A percentile compares a stretch with the other conserved stretches of the same genome.
phyloP scores from a whole-genome alignment of 2,329 filamentous ascomycete genomes.

The Tolypocladium endophyticum region DNA sequence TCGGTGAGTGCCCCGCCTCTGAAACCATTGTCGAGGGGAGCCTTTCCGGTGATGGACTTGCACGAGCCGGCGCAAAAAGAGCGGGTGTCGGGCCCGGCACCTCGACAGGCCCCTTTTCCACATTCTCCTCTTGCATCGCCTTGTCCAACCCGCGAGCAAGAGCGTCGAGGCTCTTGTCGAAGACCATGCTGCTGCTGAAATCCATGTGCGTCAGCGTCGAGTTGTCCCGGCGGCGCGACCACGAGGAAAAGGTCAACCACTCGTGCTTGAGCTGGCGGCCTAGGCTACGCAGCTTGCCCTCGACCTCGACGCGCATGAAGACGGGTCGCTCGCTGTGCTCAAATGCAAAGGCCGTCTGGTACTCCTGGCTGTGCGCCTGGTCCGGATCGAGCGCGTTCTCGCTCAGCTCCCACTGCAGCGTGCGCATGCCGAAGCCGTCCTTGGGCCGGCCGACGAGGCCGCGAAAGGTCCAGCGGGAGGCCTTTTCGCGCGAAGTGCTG shows the following conservation, averaged over 20 bases:
- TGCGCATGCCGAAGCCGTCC: conserved; percentile 1
- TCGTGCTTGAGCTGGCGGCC: not conserved
- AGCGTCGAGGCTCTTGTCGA: conserved; percentile 1
- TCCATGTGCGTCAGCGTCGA: conserved; percentile 2
- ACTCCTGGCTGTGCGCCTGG: conserved; percentile 2
- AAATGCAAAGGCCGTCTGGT: conserved; percentile 5
- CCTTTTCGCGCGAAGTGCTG: not conserved
- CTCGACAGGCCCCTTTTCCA: conserved; percentile 1
- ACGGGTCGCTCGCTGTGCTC: conserved; percentile 1
- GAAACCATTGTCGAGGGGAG: not conserved
- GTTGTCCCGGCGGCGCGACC: not conserved
- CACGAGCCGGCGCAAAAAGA: not conserved
- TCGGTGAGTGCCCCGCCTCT: too few species aligned
- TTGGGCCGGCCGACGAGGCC: conserved; percentile 2
- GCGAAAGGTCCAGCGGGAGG: conserved; percentile 1
- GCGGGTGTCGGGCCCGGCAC: conserved; percentile 2
- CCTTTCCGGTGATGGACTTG: not conserved
- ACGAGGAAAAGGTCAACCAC: not conserved
- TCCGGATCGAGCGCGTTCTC: conserved; percentile 1
- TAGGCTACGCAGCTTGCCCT: conserved; percentile 1
- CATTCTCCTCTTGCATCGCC: conserved; percentile 3
- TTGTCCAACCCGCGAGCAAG: not conserved
- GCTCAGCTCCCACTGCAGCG: conserved; percentile 4
- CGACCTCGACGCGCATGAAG: conserved; percentile 3
- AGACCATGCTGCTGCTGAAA: not conserved